These are phyloP conservation scores for Cucumis cinereus DNA, from an alignment of 306 rosid genomes.

Conservation along the genomic window DNA sequence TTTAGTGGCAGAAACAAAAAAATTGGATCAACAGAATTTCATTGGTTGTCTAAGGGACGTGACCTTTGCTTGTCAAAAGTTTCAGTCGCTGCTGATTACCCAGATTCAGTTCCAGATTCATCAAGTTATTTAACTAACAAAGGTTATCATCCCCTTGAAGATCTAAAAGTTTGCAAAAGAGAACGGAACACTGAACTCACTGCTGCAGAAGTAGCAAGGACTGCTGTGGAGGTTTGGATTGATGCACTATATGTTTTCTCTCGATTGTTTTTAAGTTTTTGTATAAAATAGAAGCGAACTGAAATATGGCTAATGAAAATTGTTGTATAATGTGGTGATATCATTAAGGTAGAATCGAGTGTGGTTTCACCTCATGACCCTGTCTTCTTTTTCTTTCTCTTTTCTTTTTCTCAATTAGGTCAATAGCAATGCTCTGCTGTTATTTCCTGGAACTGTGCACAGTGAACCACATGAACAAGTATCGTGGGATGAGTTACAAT, in stretches of 20 bases:
- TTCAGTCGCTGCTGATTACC: conserved; percentile 79
- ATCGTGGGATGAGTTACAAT: conserved; percentile 64
- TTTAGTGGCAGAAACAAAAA: conserved; percentile 48
- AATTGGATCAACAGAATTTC: conserved; percentile 41
- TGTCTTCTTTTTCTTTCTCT: background rate
- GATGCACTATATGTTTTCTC: background rate
- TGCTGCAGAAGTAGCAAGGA: conserved; percentile 69
- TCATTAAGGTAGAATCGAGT: background rate
- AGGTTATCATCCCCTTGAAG: conserved; percentile 92
- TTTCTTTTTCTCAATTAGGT: conserved; percentile 36
- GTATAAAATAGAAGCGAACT: background rate
- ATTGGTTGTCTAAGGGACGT: conserved; percentile 53
- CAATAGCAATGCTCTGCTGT: conserved; percentile 55
- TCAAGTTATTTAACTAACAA: conserved; percentile 36
- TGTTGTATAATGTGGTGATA: background rate
- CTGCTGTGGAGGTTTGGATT: conserved; percentile 56
- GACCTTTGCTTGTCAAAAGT: conserved; percentile 60
- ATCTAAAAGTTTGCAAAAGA: conserved; percentile 39
- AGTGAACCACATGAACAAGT: conserved; percentile 79
- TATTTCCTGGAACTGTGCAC: conserved; percentile 81
- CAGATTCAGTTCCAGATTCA: conserved; percentile 84
- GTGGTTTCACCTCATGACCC: conserved; percentile 3
- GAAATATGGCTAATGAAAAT: background rate
- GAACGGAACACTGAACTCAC: conserved; percentile 55
- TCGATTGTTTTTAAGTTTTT: background rate